Conservation (phyloP, 345 rosid genomes). For the Rubroshorea leprosula region DNA sequence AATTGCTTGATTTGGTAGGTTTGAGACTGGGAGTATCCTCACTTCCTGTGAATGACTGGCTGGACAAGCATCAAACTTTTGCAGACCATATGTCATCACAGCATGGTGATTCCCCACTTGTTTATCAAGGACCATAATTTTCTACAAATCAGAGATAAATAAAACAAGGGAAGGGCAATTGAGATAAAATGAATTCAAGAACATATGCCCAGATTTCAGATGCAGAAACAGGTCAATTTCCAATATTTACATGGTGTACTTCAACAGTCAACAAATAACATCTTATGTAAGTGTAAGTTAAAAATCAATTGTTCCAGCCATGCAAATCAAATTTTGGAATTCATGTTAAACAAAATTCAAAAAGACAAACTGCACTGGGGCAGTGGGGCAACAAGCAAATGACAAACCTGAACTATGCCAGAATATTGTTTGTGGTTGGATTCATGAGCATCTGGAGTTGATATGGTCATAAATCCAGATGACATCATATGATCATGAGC, state of each 20-base stretch:
- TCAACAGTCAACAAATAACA: not conserved
- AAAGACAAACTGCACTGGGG: not conserved
- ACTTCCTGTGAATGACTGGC: slow-evolving; percentile 31
- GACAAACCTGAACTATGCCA: slow-evolving; percentile 42
- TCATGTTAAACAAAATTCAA: not conserved
- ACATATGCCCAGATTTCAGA: too few relatives aligned
- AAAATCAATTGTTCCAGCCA: not conserved
- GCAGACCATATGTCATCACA: slow-evolving; percentile 28
- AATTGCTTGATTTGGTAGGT: slow-evolving; percentile 37
- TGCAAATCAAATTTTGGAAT: not conserved
- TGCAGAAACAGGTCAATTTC: too few relatives aligned
- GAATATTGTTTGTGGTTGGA: slow-evolving; percentile 39
- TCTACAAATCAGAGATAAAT: slow-evolving; percentile 20
- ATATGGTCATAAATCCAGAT: slow-evolving; percentile 35
- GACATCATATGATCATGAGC: slow-evolving; percentile 34
- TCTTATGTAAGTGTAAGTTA: not conserved
- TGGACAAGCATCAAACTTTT: slow-evolving; percentile 29
- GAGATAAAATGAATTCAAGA: not conserved
- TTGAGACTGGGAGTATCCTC: slow-evolving; percentile 45
- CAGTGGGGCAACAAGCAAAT: too few relatives aligned
- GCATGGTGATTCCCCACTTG: slow-evolving; percentile 29
- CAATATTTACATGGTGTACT: not conserved
- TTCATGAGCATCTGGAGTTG: slow-evolving; percentile 40
- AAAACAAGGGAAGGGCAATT: slow-evolving; percentile 1
- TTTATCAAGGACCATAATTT: slow-evolving; percentile 5